These are phyloP conservation scores for Lithospermum erythrorhizon DNA, from an alignment of 257 asterid species.

Conservation along the genomic window DNA sequence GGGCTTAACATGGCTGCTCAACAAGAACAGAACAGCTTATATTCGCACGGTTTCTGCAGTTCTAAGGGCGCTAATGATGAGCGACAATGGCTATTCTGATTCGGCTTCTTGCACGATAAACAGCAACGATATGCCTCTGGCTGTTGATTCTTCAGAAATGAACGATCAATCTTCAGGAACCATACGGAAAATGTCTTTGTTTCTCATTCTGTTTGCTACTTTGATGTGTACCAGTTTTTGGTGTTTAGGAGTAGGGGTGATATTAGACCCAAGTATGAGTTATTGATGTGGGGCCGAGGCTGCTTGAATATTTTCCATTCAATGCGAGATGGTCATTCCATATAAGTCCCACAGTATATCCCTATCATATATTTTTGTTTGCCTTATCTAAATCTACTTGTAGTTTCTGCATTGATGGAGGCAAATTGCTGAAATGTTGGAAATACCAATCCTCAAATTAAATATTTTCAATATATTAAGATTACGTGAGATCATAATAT, in stretches of 20 bases:
- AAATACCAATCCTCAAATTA: too few relatives aligned
- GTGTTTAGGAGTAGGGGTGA: too few relatives aligned
- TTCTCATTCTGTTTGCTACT: constrained; percentile 20
- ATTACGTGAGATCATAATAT: too few relatives aligned
- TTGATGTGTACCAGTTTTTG: constrained; percentile 21
- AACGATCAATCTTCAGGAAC: constrained; percentile 43
- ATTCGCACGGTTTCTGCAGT: constrained; percentile 73
- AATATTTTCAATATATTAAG: too few relatives aligned
- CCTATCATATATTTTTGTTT: constrained; percentile 8
- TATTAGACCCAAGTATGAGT: too few relatives aligned
- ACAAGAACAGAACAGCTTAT: constrained; percentile 60
- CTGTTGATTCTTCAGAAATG: constrained; percentile 81
- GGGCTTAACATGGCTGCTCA: constrained; percentile 90
- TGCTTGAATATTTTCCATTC: too few relatives aligned
- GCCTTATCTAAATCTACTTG: constrained; percentile 3
- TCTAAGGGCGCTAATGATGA: constrained; percentile 71
- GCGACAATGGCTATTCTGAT: constrained; percentile 22
- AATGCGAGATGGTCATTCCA: too few relatives aligned
- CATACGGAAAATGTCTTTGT: constrained; percentile 11
- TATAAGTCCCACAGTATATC: too few relatives aligned
- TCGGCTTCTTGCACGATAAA: constrained; percentile 57
- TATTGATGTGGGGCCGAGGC: too few relatives aligned
- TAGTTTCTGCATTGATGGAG: constrained; percentile 7
- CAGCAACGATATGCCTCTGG: constrained; percentile 84
- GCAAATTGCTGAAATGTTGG: constrained; percentile 8